phyloP scores from a whole-genome alignment of 139 green algal species.

The Coelastrella sp. region DNA sequence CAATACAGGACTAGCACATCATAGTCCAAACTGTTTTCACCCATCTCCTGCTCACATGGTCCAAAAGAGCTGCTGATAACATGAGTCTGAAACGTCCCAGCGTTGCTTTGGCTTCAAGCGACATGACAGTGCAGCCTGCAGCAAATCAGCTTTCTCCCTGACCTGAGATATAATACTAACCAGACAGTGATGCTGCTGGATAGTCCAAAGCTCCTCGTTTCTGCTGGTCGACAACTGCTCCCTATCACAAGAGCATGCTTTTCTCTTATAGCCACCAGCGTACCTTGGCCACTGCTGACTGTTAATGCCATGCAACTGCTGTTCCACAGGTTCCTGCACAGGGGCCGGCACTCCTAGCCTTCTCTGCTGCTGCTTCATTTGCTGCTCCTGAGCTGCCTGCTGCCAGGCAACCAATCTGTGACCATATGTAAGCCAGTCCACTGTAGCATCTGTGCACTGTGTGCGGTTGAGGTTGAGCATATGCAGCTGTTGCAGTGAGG shows the following conservation, averaged over 20 bases:
- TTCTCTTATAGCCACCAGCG: neutral
- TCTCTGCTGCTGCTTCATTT: neutral
- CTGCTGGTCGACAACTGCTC: too few species aligned
- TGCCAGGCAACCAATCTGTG: constrained; percentile 2
- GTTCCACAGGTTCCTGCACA: neutral
- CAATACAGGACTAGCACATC: too few species aligned
- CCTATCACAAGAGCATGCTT: neutral
- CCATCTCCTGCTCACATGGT: too few species aligned
- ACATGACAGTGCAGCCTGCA: too few species aligned
- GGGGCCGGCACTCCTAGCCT: neutral
- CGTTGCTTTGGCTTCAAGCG: too few species aligned
- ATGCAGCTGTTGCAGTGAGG: constrained; percentile 36
- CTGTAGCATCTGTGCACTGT: constrained; percentile 33
- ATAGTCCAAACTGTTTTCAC: too few species aligned
- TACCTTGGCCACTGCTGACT: constrained; percentile 18
- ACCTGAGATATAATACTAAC: too few species aligned
- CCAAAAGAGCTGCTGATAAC: too few species aligned
- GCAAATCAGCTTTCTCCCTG: too few species aligned
- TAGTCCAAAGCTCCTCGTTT: too few species aligned
- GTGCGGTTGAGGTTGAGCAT: constrained; percentile 52
- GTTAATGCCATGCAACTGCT: neutral
- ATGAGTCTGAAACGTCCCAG: too few species aligned
- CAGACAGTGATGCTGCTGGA: too few species aligned
- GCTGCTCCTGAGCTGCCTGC: neutral
- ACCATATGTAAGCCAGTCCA: constrained; percentile 55